Evolutionary conservation across 2,329 filamentous ascomycete species (phyloP).

Genomic region (Ceratocystis variospora): DNA sequence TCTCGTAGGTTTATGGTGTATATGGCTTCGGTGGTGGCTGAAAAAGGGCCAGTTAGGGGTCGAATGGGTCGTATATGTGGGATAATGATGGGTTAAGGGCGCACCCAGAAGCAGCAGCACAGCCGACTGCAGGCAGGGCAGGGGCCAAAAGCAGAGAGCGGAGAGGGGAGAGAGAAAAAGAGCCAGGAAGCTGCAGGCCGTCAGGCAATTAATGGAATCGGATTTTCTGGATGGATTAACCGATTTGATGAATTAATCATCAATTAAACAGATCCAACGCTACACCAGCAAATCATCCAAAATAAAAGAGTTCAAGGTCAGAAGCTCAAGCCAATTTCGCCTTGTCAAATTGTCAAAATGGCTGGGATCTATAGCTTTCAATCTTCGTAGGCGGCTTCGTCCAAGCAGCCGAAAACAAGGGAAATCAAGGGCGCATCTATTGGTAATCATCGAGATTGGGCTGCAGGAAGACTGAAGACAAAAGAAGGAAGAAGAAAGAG

Average conservation of each 20-base stretch:
- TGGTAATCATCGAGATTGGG: conserved; percentile 12
- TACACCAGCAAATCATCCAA: no score
- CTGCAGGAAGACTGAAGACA: not conserved
- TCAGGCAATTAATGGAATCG: not conserved
- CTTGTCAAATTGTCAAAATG: not conserved
- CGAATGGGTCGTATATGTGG: no score
- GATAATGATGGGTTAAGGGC: not conserved
- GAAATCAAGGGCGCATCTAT: conserved; percentile 9
- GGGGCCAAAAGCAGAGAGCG: not conserved
- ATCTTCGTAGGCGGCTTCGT: conserved; percentile 2
- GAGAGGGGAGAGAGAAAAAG: not conserved
- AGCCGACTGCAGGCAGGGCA: not conserved
- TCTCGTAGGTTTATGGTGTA: no score
- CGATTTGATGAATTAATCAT: no score
- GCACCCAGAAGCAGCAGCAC: not conserved
- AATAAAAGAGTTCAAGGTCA: no score
- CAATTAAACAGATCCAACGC: no score
- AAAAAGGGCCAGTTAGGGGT: no score
- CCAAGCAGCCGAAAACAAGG: conserved; percentile 14
- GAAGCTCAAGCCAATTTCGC: not conserved
- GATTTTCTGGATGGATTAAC: not conserved
- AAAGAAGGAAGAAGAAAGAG: conserved; percentile 1
- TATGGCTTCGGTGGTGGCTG: no score
- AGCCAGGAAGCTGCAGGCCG: not conserved
- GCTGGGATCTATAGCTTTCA: not conserved